Conservation (phyloP, 2,329 filamentous ascomycete genomes). For the Amylocarpus encephaloides region DNA sequence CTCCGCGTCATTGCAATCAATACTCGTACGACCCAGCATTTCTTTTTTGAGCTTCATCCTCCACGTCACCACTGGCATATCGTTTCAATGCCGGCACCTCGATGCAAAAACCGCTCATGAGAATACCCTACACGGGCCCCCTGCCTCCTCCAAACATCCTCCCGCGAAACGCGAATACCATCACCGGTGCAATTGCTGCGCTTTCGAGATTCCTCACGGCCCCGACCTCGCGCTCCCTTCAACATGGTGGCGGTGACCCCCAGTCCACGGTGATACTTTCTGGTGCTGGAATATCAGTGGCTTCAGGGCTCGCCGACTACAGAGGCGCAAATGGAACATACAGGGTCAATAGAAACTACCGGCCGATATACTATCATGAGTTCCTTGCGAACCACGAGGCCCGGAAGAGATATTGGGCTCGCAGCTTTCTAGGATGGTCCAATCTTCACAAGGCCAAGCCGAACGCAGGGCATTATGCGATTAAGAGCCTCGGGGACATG, state of each 20-base stretch:
- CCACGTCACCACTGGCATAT: neutral
- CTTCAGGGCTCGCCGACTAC: constrained; percentile 90
- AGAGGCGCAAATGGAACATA: constrained; percentile 87
- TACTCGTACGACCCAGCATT: too few species aligned
- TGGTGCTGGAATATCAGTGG: constrained; percentile 88
- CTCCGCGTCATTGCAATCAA: too few species aligned
- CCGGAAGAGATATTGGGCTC: constrained; percentile 89
- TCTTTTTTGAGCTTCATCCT: neutral
- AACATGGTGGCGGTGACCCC: constrained; percentile 34
- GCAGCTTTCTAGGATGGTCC: constrained; percentile 90
- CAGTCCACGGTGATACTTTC: constrained; percentile 56
- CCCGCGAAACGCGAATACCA: constrained; percentile 63
- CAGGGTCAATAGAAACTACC: constrained; percentile 80
- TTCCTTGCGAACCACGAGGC: constrained; percentile 77
- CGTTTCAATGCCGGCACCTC: constrained; percentile 4
- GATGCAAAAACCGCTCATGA: constrained; percentile 68
- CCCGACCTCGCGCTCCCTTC: constrained; percentile 44
- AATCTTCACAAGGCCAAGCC: constrained; percentile 71
- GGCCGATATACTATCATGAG: constrained; percentile 89
- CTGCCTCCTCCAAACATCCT: constrained; percentile 70
- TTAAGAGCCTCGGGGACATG: constrained; percentile 63
- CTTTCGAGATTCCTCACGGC: constrained; percentile 69
- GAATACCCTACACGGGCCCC: constrained; percentile 83
- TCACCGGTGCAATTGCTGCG: constrained; percentile 69
- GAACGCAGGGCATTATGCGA: constrained; percentile 72